Evolutionary conservation across 805 yeast species (phyloP).

Genomic region (Candida alai): DNA sequence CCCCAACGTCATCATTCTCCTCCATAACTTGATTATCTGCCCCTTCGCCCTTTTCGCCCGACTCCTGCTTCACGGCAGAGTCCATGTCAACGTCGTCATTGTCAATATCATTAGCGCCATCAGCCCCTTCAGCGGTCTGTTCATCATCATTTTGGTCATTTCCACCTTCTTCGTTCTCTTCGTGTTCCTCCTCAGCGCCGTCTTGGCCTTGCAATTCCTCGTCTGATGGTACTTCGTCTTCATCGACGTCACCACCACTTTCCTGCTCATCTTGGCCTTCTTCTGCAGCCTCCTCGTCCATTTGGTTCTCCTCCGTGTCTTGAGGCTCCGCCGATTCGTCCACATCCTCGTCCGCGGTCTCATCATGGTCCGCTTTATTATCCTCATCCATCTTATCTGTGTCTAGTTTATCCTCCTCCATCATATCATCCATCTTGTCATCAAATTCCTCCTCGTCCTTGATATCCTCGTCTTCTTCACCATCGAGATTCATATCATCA

Average conservation of each 20-base stretch:
- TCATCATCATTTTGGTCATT: conserved; percentile 29
- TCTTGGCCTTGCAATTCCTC: conserved; percentile 30
- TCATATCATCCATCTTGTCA: conserved; percentile 18
- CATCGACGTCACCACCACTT: conserved; percentile 36
- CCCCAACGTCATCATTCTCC: conserved; percentile 66
- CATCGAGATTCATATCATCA: conserved; percentile 85
- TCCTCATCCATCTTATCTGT: conserved; percentile 30
- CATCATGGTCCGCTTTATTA: conserved; percentile 30
- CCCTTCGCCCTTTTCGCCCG: conserved; percentile 61
- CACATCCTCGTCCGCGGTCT: conserved; percentile 30
- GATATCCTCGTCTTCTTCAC: conserved; percentile 46
- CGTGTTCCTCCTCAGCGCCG: conserved; percentile 26
- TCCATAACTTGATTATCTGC: conserved; percentile 52
- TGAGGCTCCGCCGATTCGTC: conserved; percentile 20
- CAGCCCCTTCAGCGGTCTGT: conserved; percentile 49
- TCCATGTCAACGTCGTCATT: conserved; percentile 51
- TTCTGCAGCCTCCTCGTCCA: conserved; percentile 22
- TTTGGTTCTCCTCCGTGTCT: conserved; percentile 24
- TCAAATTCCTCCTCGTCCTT: conserved; percentile 26
- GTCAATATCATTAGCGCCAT: conserved; percentile 45
- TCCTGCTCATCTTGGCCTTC: conserved; percentile 23
- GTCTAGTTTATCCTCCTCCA: conserved; percentile 20
- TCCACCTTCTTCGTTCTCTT: conserved; percentile 39
- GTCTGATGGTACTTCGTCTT: conserved; percentile 23
- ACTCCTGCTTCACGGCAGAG: conserved; percentile 55